Conservation (phyloP, 371 early-diverging fungal genomes). For the Mucor sp. region DNA sequence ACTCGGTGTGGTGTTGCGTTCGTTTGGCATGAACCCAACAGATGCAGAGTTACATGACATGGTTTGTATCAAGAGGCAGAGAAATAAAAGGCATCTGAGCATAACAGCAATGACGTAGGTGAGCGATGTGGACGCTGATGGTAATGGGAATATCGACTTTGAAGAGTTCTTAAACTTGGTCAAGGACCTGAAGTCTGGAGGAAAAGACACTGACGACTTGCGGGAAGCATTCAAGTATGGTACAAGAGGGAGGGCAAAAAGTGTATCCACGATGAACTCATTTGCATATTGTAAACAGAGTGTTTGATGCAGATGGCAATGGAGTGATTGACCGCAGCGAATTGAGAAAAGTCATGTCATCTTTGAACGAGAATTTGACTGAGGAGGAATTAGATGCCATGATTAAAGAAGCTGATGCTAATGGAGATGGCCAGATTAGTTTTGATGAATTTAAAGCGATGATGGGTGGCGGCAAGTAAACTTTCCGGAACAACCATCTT, state of each 20-base stretch:
- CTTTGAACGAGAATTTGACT: conserved; percentile 60
- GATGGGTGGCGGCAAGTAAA: conserved; percentile 59
- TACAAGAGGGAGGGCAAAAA: conserved; percentile 24
- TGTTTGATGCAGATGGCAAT: conserved; percentile 82
- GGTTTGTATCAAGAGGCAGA: conserved; percentile 24
- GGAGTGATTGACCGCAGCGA: conserved; percentile 92
- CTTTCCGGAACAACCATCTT: background rate
- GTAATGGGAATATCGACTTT: conserved; percentile 92
- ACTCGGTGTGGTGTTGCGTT: conserved; percentile 43
- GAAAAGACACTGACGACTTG: conserved; percentile 37
- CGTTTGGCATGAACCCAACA: conserved; percentile 68
- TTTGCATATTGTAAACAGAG: background rate
- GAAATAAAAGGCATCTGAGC: no score
- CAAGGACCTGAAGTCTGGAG: conserved; percentile 56
- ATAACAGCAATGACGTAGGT: conserved; percentile 66
- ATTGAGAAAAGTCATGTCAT: conserved; percentile 59
- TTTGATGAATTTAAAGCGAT: conserved; percentile 57
- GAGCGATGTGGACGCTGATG: conserved; percentile 92
- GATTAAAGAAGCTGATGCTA: conserved; percentile 60
- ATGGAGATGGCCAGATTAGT: conserved; percentile 46
- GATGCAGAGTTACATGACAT: conserved; percentile 80
- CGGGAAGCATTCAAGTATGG: conserved; percentile 50
- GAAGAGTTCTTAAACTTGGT: conserved; percentile 90
- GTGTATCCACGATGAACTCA: conserved; percentile 21
- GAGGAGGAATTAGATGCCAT: conserved; percentile 68